These are phyloP conservation scores for Dendrobium huoshanense DNA, from an alignment of 106 monocot genomes.

Conservation along the genomic window DNA sequence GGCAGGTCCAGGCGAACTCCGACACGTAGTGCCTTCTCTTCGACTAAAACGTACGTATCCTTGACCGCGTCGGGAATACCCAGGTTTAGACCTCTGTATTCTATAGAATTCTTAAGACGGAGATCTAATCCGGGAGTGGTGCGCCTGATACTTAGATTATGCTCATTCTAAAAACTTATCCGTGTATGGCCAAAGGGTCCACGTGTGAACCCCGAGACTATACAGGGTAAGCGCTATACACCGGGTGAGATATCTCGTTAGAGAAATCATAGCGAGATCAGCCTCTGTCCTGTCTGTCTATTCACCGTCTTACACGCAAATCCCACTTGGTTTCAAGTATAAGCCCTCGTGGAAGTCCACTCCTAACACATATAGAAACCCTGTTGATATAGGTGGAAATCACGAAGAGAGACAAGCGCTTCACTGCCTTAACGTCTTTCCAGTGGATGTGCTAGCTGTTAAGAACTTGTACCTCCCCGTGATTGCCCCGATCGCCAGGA, in stretches of 20 bases:
- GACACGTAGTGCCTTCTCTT: no score
- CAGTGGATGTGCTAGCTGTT: slow-evolving; percentile 2
- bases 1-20: no score
- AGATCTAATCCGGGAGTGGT: no score
- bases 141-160: no score
- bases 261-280: background rate
- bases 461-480: background rate
- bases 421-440: background rate
- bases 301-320: background rate
- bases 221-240: background rate
- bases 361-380: no score
- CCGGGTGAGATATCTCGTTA: no score
- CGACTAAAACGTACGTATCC: no score
- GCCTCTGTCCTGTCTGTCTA: background rate
- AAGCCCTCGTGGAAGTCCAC: background rate
- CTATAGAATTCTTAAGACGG: no score
- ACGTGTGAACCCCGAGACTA: background rate
- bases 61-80: no score
- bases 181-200: slow-evolving; percentile 1
- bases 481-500: background rate
- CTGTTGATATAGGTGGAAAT: no score
- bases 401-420: background rate
- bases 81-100: no score
- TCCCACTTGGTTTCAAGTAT: background rate
- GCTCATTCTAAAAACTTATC: no score